Base-by-base conservation (phyloP, 192 early-diverging fungal genomes). In the Backusella australiensis region DNA sequence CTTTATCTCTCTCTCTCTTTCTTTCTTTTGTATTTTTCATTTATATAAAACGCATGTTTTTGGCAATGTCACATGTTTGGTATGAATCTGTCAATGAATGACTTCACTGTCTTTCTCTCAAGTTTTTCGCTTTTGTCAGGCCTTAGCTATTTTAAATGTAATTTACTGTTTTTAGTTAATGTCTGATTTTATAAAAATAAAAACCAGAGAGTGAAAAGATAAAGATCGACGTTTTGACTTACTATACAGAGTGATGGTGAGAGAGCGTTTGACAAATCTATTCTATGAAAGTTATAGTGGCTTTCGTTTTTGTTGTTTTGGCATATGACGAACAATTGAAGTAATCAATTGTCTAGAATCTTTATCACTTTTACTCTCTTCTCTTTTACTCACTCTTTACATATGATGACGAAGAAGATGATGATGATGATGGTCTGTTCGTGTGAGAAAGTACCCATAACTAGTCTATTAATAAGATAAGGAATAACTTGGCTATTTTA, bases 321-420 rank as follows among this genome's bases (percentile, higher is more conserved):
- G 56, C 56, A 63, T 63, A 63, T 63, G 56, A 63, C 56, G 56
- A 63, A 11, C 56, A 26, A 63, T 63, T 63, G 56, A 63, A 63
- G 56, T 63, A 63, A 63, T 29, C 56, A 14, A 23, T 14, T 29
- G 23, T 63, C 56, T 63, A 63, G 56, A 63, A 8, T 12, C 2
- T 63, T 8, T 11, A 63, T 63, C 26, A 23, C 12, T 39, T 1
- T 12, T 12, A 39, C 38, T 29, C 56, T 59, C n/a, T 63, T 14
- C 26, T 14, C 23, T 63, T n/a, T 52, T 44, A 44, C 8, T 59
- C 19, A 21, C 19, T 26, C 21, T 59, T 59, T 59, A 15, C 1
- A 44, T 44, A n/a, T 49, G 6, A 49, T 49, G 46, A n/a, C 19
- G 46, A 49, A 7, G 46, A 7, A n/a, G 46, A n/a, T n/a, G 6